These are phyloP conservation scores for Beta vulgaris DNA, from an alignment of 148 eudicot species.

Conservation along the genomic window DNA sequence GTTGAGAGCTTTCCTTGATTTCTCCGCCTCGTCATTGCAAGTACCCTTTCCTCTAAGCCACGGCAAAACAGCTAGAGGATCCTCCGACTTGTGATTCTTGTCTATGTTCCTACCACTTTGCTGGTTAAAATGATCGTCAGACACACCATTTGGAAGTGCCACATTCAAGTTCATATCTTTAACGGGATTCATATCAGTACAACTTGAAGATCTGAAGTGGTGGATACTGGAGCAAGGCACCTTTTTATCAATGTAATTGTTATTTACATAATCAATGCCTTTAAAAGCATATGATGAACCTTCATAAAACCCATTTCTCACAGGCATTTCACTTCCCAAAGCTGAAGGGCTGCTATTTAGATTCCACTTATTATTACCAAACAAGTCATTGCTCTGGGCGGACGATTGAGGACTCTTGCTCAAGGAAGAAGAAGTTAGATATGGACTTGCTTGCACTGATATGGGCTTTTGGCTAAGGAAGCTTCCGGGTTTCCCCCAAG, in stretches of 20 bases:
- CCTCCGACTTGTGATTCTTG: slow-evolving; percentile 33
- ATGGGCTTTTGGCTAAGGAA: slow-evolving; percentile 39
- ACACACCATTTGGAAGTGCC: slow-evolving; percentile 37
- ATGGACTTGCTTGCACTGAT: slow-evolving; percentile 38
- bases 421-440: slow-evolving; percentile 31
- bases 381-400: slow-evolving; percentile 38
- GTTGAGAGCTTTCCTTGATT: slow-evolving; percentile 27
- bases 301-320: slow-evolving; percentile 42
- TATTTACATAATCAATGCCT: slow-evolving; percentile 42
- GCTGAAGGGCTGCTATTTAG: slow-evolving; percentile 32
- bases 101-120: slow-evolving; percentile 29
- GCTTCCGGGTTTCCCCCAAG: slow-evolving; percentile 42
- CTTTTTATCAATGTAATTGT: slow-evolving; percentile 36
- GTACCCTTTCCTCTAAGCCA: slow-evolving; percentile 56
- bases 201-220: slow-evolving; percentile 28
- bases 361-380: slow-evolving; percentile 39
- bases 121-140: slow-evolving; percentile 26
- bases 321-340: slow-evolving; percentile 30
- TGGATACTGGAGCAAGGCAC: slow-evolving; percentile 33
- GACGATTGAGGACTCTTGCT: slow-evolving; percentile 38
- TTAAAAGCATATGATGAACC: slow-evolving; percentile 47
- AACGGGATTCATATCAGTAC: slow-evolving; percentile 35
- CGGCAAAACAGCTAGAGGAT: slow-evolving; percentile 42
- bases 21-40: slow-evolving; percentile 29
- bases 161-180: slow-evolving; percentile 56